Base-by-base conservation (phyloP, 306 rosid genomes). In the Malus fusca region DNA sequence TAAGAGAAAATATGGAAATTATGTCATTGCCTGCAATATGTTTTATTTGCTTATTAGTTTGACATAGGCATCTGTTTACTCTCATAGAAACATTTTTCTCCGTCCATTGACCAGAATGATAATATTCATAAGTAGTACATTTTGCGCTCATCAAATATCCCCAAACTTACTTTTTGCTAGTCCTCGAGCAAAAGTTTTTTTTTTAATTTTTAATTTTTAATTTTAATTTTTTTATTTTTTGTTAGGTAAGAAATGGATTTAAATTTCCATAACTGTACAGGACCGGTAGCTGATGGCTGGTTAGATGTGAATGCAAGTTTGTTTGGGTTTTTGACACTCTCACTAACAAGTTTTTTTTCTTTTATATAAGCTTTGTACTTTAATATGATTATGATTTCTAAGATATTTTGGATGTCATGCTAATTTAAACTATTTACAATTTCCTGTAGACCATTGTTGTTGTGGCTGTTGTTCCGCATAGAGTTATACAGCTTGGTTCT, bases 401-500 rank as follows among this genome's bases (percentile, higher is more conserved):
- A 26, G 21, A 26, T 73, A 12, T 17, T 37, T 60, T 46, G 46
- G 30, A 42, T 69, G 65, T 52, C 4, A 65, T 78, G 40, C 68
- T 78, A 43, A 73, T 61, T 52, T 25, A 19, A 78, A 55, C 76
- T 73, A 18, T 64, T 59, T 51, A 13, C 81, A 19, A 66, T 81
- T 60, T 78, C 75, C 40, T 86, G 83, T 68, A 96, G 98, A 96
- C 99, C 60, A 84, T 96, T 75, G 91, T 82, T 59, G 89, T 90
- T 69, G 87, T 86, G 73, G 85, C 98, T 71, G 93, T 95, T 69
- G 87, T 75, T 77, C 96, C 99, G 10, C 96, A 85, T 70, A 98
- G 99, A 43, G 92, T 96, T 87, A 84, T 96, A 79, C 99, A 92
- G 83, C 97, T 96, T 75, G 99, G 99, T 21, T 92, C 98, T 71